Evolutionary conservation across 768 basidiomycete genomes (phyloP).

Genomic region (Tephrocybe sp.): DNA sequence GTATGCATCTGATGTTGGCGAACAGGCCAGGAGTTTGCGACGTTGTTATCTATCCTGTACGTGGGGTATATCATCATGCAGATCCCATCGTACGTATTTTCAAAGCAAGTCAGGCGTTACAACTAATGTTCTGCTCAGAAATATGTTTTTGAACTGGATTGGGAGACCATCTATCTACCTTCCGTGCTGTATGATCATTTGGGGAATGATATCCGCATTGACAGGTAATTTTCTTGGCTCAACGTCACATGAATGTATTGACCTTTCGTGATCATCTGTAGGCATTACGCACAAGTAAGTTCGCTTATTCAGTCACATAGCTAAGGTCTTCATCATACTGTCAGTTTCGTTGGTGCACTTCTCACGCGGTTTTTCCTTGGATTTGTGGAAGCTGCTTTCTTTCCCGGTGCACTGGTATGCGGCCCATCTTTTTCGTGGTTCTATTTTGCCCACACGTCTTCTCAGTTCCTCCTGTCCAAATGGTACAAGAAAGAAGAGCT

Average conservation of each 20-base stretch:
- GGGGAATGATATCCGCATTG: slow-evolving; percentile 54
- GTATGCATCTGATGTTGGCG: neutral
- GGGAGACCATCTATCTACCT: slow-evolving; percentile 65
- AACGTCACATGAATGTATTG: neutral
- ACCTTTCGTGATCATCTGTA: neutral
- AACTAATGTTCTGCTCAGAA: slow-evolving; percentile 33
- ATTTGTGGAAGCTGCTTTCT: slow-evolving; percentile 69
- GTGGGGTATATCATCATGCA: slow-evolving; percentile 73
- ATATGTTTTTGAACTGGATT: slow-evolving; percentile 64
- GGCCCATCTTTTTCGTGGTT: slow-evolving; percentile 3
- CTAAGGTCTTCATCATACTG: neutral
- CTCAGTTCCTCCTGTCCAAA: slow-evolving; percentile 52
- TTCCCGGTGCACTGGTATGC: slow-evolving; percentile 57
- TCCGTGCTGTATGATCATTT: slow-evolving; percentile 59
- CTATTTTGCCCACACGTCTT: neutral
- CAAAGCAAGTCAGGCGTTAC: neutral
- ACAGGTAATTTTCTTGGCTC: slow-evolving; percentile 35
- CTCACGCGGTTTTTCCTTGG: slow-evolving; percentile 76
- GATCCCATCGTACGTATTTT: slow-evolving; percentile 55
- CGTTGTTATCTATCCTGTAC: slow-evolving; percentile 59
- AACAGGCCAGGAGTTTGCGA: slow-evolving; percentile 48
- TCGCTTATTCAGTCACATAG: neutral
- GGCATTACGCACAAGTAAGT: slow-evolving; percentile 19
- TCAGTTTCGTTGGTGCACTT: slow-evolving; percentile 62
- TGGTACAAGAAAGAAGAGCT: slow-evolving; percentile 77